Conservation (phyloP, 73 alveolate genomes). For the Paramecium pentaurelia region DNA sequence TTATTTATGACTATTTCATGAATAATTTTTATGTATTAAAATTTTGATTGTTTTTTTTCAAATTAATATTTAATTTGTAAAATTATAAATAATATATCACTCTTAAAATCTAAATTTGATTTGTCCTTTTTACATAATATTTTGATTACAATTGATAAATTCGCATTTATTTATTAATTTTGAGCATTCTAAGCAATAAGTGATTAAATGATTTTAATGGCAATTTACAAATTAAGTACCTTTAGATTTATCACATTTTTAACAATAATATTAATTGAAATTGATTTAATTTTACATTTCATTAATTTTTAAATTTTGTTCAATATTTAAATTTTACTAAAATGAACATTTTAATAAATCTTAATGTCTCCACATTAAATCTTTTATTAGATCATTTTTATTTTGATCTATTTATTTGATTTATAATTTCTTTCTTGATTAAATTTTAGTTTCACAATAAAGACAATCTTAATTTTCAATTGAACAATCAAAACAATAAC, state of each 20-base stretch:
- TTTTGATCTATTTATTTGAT: background rate
- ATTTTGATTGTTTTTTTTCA: too few species aligned
- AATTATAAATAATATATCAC: background rate
- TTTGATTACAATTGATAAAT: background rate
- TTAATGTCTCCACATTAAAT: background rate
- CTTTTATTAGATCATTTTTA: background rate
- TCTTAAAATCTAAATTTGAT: background rate
- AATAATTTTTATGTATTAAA: too few species aligned
- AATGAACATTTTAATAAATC: background rate
- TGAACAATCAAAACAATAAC: background rate
- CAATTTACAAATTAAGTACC: background rate
- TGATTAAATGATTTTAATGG: background rate
- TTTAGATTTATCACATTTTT: background rate
- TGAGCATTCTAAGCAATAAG: background rate
- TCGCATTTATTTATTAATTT: background rate
- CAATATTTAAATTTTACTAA: background rate
- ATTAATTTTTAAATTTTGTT: background rate
- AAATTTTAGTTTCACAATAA: background rate
- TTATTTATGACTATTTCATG: too few species aligned
- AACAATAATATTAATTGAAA: background rate
- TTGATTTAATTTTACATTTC: background rate
- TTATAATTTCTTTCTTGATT: background rate
- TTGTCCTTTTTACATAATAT: background rate
- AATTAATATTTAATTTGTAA: background rate
- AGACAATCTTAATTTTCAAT: background rate